Evolutionary conservation across 2,329 filamentous ascomycete genomes (phyloP), one percentile per base, ranked within the genome.

Genomic region (Penicillium sp.): DNA sequence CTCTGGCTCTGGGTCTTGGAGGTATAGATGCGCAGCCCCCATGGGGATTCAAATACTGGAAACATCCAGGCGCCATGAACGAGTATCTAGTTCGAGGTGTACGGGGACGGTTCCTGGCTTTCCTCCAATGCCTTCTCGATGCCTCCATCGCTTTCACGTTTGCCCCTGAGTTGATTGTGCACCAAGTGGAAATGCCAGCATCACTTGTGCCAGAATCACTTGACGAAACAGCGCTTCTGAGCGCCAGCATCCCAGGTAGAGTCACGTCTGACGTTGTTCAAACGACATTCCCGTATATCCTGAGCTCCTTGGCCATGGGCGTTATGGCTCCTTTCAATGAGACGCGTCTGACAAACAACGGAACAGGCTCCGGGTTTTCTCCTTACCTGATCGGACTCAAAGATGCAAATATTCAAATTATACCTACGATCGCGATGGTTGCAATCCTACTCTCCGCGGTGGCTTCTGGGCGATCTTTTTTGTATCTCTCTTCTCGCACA

Each of bases 381-480:
- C 76, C 78, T 5, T 79, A 75, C 61, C 66, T 78, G 10, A 68
- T 79, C 29, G 77, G 74, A 4, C 72, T 79, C 48, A 69, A 71
- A 45, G 70, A 71, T 10, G 87, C 86, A 36, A 85, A 85, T 36
- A 83, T 91, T 60, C 75, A 76, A 7, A 80, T 84, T 13, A 80
- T 91, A 4, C 84, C 86, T 1, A 78, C 83, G 59, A 85, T 92
- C 67, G 86, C 91, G 78, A 93, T 92, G 69, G 85, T 85, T 19
- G 84, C 91, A 17, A 84, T 93, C 8, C 79, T 93, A 21, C 88
- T 89, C 0, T 90, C 89, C 6, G 90, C 92, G 4, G 83, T 92
- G 60, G 89, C 88, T 0, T 90, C 90, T 9, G 90, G 88, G 63
- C 90, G 89, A 76, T 89, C 88, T 15, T 90, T 90, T 74, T 83